Evolutionary conservation across 2,329 filamentous ascomycete species (phyloP).

Genomic region (Trichoderma harzianum): DNA sequence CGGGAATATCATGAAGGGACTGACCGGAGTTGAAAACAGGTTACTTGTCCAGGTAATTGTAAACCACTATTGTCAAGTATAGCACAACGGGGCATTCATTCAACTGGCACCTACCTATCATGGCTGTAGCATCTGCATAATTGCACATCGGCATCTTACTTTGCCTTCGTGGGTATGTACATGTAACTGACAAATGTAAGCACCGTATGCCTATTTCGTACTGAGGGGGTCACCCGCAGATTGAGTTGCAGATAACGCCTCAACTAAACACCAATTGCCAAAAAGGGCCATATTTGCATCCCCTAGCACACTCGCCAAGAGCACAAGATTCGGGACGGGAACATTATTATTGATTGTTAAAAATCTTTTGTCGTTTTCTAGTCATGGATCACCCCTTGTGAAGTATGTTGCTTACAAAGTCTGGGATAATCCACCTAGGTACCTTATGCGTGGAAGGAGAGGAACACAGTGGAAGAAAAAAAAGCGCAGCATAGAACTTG

Average conservation of each 20-base stretch:
- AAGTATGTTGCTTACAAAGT: background rate
- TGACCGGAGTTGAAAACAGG: background rate
- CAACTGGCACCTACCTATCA: background rate
- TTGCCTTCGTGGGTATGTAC: background rate
- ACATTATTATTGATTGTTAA: background rate
- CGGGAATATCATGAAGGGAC: background rate
- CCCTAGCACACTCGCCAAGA: background rate
- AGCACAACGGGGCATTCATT: background rate
- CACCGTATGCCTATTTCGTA: conserved; percentile 6
- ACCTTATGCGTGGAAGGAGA: background rate
- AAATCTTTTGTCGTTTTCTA: background rate
- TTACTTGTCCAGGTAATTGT: background rate
- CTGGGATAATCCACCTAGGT: background rate
- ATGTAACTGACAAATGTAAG: background rate
- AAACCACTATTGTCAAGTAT: background rate
- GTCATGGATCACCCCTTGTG: background rate
- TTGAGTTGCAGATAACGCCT: conserved; percentile 1
- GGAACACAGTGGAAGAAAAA: background rate
- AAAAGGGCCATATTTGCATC: background rate
- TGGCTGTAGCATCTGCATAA: background rate
- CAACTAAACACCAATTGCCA: conserved; percentile 2
- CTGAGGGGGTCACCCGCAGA: background rate
- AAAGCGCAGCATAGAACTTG: background rate
- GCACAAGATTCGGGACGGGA: background rate
- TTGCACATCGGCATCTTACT: background rate